Conservation (phyloP, 371 early-diverging fungal genomes). For the Rhizomucor miehei region DNA sequence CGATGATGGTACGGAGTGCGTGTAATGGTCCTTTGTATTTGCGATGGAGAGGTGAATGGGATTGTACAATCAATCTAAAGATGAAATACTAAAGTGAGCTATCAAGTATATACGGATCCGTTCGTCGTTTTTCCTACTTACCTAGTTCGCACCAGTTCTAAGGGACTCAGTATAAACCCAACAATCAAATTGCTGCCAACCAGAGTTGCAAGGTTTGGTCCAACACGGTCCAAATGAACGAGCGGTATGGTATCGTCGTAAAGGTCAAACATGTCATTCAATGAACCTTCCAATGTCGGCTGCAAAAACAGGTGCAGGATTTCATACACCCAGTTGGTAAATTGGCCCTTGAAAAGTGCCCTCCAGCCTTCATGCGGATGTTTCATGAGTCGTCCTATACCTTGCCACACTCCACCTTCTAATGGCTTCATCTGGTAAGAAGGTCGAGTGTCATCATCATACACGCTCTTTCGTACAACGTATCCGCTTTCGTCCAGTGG, state of each 20-base stretch:
- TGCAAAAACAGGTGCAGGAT: conserved; percentile 73
- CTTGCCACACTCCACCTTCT: conserved; percentile 60
- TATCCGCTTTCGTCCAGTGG: conserved; percentile 59
- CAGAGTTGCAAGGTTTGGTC: conserved; percentile 70
- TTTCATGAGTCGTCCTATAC: conserved; percentile 45
- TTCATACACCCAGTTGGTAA: conserved; percentile 73
- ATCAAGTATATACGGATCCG: too few species aligned
- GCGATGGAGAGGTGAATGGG: conserved; percentile 63
- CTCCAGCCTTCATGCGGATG: conserved; percentile 68
- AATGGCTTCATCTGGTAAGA: conserved; percentile 61
- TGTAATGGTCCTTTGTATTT: conserved; percentile 81
- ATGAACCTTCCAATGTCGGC: conserved; percentile 71
- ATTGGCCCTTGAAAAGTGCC: conserved; percentile 69
- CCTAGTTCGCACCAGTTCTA: conserved; percentile 79
- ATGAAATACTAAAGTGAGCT: too few species aligned
- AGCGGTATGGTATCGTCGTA: conserved; percentile 78
- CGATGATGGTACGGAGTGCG: conserved; percentile 68
- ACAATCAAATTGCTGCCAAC: conserved; percentile 68
- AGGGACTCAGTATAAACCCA: conserved; percentile 73
- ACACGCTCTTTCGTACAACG: conserved; percentile 54
- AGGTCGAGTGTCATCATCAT: conserved; percentile 61
- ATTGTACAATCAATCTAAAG: conserved; percentile 66
- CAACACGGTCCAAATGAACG: conserved; percentile 63
- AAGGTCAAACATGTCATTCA: conserved; percentile 75
- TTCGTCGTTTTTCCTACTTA: conserved; percentile 23